A percentile compares a stretch with the other conserved stretches of the same genome.
Evolutionary conservation across 2,329 filamentous ascomycete genomes (phyloP).

Genomic region (Claviceps digitariae): DNA sequence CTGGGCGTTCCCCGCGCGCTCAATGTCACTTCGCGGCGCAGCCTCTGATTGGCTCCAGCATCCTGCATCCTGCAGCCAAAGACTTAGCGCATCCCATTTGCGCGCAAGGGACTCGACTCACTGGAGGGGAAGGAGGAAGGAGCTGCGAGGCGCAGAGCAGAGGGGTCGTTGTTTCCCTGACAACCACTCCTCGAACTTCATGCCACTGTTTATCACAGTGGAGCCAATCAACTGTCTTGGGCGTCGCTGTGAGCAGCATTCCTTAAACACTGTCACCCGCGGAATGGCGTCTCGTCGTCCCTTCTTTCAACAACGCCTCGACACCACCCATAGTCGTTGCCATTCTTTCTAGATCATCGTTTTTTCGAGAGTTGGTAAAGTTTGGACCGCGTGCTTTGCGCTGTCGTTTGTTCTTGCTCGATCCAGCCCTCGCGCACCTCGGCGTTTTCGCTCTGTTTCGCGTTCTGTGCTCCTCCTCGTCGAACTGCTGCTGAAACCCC

Average conservation of each 20-base stretch:
- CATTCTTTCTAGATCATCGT: not conserved
- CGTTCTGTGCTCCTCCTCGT: not conserved
- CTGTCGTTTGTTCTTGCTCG: not conserved
- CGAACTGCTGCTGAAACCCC: not conserved
- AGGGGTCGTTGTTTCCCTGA: constrained; percentile 2
- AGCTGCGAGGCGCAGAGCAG: not conserved
- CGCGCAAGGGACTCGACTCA: not conserved
- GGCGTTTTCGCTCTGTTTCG: not conserved
- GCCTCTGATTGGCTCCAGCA: not conserved
- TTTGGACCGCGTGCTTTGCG: not conserved
- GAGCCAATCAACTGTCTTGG: constrained; percentile 5
- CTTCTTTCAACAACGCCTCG: not conserved
- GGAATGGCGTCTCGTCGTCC: not conserved
- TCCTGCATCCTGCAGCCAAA: not conserved
- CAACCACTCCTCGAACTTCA: not conserved
- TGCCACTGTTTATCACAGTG: constrained; percentile 4
- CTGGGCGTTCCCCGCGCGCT: not conserved
- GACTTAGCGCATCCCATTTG: not conserved
- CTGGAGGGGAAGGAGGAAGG: not conserved
- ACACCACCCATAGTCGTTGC: not conserved
- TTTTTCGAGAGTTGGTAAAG: not conserved
- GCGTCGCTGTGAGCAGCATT: constrained; percentile 4
- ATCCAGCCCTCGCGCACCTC: not conserved
- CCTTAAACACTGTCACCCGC: constrained; percentile 6
- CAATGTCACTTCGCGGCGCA: too few species aligned